Evolutionary conservation across 371 early-diverging fungal genomes (phyloP).

Genomic region (Mortierella sp.): DNA sequence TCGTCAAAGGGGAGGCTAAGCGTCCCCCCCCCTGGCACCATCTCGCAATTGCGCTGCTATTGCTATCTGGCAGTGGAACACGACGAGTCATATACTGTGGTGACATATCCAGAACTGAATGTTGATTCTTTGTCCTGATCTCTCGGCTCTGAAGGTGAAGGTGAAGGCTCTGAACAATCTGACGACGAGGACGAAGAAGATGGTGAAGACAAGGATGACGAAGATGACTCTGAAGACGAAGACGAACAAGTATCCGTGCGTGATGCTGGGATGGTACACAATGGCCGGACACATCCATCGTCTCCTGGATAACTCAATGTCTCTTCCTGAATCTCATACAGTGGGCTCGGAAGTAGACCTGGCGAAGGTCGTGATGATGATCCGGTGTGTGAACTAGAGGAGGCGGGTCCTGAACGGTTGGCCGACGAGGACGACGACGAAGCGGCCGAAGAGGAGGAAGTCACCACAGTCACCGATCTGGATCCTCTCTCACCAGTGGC

Average conservation of each 20-base stretch:
- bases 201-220: neutral
- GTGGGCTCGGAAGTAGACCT: conserved; percentile 11
- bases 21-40: too few species aligned
- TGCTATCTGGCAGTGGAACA: too few species aligned
- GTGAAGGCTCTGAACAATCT: neutral
- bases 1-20: too few species aligned
- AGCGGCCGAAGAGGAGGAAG: neutral
- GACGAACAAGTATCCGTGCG: neutral
- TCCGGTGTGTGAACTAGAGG: neutral
- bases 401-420: too few species aligned
- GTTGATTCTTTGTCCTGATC: too few species aligned
- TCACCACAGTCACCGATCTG: neutral
- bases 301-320: neutral
- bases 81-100: too few species aligned
- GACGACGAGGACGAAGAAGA: neutral
- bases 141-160: too few species aligned
- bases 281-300: neutral
- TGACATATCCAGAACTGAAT: too few species aligned
- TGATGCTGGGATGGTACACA: neutral
- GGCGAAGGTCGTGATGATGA: conserved; percentile 8
- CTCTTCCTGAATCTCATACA: conserved; percentile 14
- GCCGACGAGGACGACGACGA: neutral
- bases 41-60: too few species aligned
- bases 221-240: neutral
- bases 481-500: neutral